Percentiles rank a stretch among this genome's conserved stretches.
Evolutionary conservation across 2,329 filamentous ascomycete genomes (phyloP).

Genomic region (Arthroderma sp.): DNA sequence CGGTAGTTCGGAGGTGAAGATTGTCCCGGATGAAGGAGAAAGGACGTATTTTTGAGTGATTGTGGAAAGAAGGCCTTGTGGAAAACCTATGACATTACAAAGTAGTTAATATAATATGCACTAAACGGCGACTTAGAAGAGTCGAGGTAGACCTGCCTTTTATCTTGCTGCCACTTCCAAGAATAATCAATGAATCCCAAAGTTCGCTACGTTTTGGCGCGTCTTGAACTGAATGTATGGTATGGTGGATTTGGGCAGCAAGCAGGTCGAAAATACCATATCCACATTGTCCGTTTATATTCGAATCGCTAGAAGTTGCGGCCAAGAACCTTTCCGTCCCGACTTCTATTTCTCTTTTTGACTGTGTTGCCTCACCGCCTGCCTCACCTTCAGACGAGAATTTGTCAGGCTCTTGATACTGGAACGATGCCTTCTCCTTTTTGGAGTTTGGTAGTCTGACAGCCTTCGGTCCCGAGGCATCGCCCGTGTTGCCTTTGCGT

Average conservation of each 20-base stretch:
- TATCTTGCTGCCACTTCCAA: conserved; percentile 68
- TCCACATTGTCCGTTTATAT: conserved; percentile 20
- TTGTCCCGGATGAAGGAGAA: conserved; percentile 82
- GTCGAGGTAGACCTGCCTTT: conserved; percentile 32
- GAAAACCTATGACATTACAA: conserved; percentile 53
- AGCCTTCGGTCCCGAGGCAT: conserved; percentile 32
- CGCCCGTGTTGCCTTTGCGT: conserved; percentile 38
- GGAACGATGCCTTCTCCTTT: conserved; percentile 45
- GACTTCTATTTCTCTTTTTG: conserved; percentile 46
- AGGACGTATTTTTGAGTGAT: conserved; percentile 74
- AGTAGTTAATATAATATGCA: conserved; percentile 24
- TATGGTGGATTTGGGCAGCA: conserved; percentile 68
- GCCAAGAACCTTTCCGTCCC: conserved; percentile 49
- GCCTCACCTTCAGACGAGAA: conserved; percentile 41
- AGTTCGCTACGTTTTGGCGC: conserved; percentile 71
- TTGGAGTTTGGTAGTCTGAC: conserved; percentile 46
- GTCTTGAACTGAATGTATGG: conserved; percentile 71
- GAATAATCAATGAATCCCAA: conserved; percentile 85
- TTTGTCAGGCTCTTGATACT: conserved; percentile 47
- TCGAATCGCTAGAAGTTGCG: conserved; percentile 30
- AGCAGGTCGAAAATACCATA: conserved; percentile 70
- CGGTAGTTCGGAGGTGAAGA: conserved; percentile 92
- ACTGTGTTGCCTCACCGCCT: conserved; percentile 35
- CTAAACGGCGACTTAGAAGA: no score
- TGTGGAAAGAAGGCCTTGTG: conserved; percentile 71